Conservation (phyloP, 805 yeast species). For the Kurtzmaniella fragi region DNA sequence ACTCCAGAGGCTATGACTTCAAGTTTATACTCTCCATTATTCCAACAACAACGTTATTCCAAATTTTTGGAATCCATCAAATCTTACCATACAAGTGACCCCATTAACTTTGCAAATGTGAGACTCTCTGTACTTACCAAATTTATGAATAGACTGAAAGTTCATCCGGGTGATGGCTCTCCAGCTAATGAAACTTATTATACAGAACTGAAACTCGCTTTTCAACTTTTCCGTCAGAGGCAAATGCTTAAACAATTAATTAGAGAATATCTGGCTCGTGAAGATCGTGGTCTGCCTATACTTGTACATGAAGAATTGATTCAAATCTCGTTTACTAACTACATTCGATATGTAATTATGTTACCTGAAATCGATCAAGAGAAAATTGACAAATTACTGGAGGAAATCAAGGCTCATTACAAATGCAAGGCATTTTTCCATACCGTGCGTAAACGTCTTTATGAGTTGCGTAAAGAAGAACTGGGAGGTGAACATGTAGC, state of each 20-base stretch:
- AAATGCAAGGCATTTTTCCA: slow-evolving; percentile 21
- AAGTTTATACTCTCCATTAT: slow-evolving; percentile 20
- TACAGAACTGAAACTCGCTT: not conserved
- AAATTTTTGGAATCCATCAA: slow-evolving; percentile 25
- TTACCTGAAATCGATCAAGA: slow-evolving; percentile 19
- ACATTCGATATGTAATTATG: slow-evolving; percentile 26
- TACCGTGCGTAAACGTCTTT: slow-evolving; percentile 21
- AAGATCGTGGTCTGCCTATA: not conserved
- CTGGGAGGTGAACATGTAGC: slow-evolving; percentile 16
- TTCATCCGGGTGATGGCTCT: not conserved
- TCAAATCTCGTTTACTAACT: slow-evolving; percentile 34
- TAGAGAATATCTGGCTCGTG: not conserved
- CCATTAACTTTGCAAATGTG: slow-evolving; percentile 32
- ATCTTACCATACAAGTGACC: slow-evolving; percentile 30
- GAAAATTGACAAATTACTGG: slow-evolving; percentile 13
- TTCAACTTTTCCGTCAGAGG: not conserved
- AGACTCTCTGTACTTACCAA: slow-evolving; percentile 26
- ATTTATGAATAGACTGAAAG: slow-evolving; percentile 16
- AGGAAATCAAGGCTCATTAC: slow-evolving; percentile 21
- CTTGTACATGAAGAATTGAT: slow-evolving; percentile 28
- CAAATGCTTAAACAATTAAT: not conserved
- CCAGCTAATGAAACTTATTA: not conserved
- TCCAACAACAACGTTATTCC: slow-evolving; percentile 25
- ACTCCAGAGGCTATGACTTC: slow-evolving; percentile 15
- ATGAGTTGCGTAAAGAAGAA: slow-evolving; percentile 22